Conservation (phyloP, 2,329 filamentous ascomycete species). For the Fusarium begoniae region DNA sequence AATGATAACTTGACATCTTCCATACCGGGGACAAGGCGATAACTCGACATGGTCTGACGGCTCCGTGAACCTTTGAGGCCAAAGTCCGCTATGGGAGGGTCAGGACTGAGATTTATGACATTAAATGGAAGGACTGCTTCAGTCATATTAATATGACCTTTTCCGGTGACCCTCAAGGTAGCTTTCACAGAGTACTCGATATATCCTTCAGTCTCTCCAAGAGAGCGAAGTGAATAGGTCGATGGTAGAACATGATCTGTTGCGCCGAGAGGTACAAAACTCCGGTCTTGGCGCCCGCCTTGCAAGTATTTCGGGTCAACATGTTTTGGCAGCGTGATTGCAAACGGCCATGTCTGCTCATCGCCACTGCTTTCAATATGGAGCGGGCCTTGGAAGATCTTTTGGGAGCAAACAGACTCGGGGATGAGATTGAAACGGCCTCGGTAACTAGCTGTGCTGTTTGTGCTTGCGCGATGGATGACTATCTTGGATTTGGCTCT, state of each 20-base stretch:
- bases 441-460: neutral
- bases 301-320: slow-evolving; percentile 1
- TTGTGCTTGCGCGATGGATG: neutral
- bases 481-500: slow-evolving; percentile 42
- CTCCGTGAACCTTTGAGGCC: neutral
- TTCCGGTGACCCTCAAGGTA: slow-evolving; percentile 20
- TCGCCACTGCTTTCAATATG: slow-evolving; percentile 33
- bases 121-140: slow-evolving; percentile 39
- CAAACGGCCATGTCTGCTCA: slow-evolving; percentile 44
- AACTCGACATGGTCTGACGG: slow-evolving; percentile 21
- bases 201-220: slow-evolving; percentile 2
- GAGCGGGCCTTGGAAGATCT: slow-evolving; percentile 39
- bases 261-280: neutral
- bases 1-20: slow-evolving; percentile 44
- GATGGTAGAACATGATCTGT: slow-evolving; percentile 6
- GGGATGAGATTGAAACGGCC: slow-evolving; percentile 33
- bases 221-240: neutral
- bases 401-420: neutral
- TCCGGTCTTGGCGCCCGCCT: neutral
- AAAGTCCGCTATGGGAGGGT: slow-evolving; percentile 33
- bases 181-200: slow-evolving; percentile 50
- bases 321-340: slow-evolving; percentile 40
- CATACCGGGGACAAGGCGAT: slow-evolving; percentile 47
- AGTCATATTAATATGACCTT: neutral
- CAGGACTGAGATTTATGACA: slow-evolving; percentile 9